Base-by-base conservation (phyloP, 2,329 filamentous ascomycete genomes). In the Penicillium polonicum region DNA sequence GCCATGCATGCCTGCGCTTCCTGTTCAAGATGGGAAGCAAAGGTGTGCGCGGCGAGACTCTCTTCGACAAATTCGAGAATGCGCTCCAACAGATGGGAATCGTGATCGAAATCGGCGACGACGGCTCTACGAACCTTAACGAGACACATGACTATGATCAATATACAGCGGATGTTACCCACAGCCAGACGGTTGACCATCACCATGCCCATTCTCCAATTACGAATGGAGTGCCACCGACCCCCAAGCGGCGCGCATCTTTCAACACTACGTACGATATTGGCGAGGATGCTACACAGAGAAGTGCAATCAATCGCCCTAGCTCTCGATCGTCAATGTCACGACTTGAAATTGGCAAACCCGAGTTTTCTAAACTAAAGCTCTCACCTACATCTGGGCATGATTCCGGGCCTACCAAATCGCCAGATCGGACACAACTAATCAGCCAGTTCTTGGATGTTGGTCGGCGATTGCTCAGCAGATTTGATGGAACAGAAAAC, bases 11-110 rank as follows among this genome's bases (percentile, higher is more conserved):
- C 68, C 86, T 91, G 63, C 85, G 88, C 61, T 87, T 95, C 67
- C 77, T 96, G 55, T 90, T 94, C 72, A 88, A 88, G 67, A 85
- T 96, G 70, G 89, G 90, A 52, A 86, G 86, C 59, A 82, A 75
- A 60, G 69, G 67, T 43, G 64, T 85, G 67, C 80, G 81, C 57
- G 82, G 83, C 46, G 74, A 82, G 46, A 81, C 81, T 5, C 79
- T 95, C 29, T 81, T 85, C 61, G 84, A 88, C 57, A 89, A 88
- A 65, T 92, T 94, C 67, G 83, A 86, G 71, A 79, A 82, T 57
- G 80, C 91, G 58, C 79, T 95, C 63, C 79, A 77, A 17, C 82
- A 84, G 49, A 86, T 91, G 81, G 87, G 87, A 23, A 91, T 93
- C 61, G 81, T 86, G 42, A 79, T 94, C 53, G 86, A 90, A 60